Percentiles rank a stretch among this genome's conserved stretches.
phyloP scores from a whole-genome alignment of 305 asterid genomes.

The Fraxinus ornus region DNA sequence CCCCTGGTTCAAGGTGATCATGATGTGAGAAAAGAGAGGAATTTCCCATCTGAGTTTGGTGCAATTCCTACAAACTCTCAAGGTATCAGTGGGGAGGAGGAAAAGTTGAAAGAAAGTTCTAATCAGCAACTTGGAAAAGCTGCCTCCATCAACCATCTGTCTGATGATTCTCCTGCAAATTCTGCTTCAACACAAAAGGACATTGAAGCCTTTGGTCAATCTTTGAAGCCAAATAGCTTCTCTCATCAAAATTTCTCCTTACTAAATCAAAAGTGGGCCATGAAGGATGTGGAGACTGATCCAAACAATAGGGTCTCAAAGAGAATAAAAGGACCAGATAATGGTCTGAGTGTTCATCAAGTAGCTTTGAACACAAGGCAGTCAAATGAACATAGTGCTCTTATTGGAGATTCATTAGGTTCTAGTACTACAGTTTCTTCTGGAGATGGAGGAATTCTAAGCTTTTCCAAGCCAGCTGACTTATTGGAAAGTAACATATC shows the following conservation, averaged over 20 bases:
- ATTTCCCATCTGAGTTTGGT: slow-evolving; percentile 28
- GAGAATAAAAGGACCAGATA: slow-evolving; percentile 52
- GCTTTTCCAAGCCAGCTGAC: slow-evolving; percentile 37
- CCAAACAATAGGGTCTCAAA: slow-evolving; percentile 47
- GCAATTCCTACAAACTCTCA: slow-evolving; percentile 34
- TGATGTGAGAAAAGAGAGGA: slow-evolving; percentile 34
- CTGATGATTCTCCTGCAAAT: slow-evolving; percentile 51
- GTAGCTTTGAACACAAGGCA: slow-evolving; percentile 31
- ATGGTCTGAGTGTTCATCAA: slow-evolving; percentile 35
- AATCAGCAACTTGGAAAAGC: slow-evolving; percentile 41
- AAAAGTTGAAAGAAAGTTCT: slow-evolving; percentile 38
- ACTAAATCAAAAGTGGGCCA: slow-evolving; percentile 40
- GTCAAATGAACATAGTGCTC: slow-evolving; percentile 35
- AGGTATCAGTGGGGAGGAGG: slow-evolving; percentile 39
- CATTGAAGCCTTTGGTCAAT: slow-evolving; percentile 71
- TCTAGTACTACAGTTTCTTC: slow-evolving; percentile 36
- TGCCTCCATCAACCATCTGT: slow-evolving; percentile 25
- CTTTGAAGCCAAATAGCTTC: slow-evolving; percentile 56
- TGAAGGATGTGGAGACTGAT: slow-evolving; percentile 51
- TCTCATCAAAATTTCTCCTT: slow-evolving; percentile 42
- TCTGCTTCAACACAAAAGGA: slow-evolving; percentile 54
- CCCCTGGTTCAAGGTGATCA: slow-evolving; percentile 35
- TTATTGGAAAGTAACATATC: slow-evolving; percentile 33
- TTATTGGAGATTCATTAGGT: slow-evolving; percentile 36
- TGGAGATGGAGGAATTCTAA: slow-evolving; percentile 44